Base-by-base conservation (phyloP, 441 rosid species). In the Eutrema salsugineum region DNA sequence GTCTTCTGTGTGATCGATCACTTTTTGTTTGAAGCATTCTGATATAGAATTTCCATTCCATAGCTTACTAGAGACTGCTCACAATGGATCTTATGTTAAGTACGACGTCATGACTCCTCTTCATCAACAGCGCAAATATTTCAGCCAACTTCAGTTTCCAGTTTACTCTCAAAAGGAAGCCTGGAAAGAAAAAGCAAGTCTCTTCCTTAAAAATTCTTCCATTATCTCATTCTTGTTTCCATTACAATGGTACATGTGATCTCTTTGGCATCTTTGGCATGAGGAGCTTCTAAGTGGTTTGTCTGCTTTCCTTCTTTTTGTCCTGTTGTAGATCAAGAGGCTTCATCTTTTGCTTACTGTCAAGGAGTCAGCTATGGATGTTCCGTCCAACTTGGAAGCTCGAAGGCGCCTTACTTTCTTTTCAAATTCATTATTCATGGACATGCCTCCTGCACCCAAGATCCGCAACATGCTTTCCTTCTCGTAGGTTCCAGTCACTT, bases 381-480 rank as follows among this genome's bases (percentile, higher is more conserved):
- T 86, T 28, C 90, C 90, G 1, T 84, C 87, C 59, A 86, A 86
- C 77, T 72, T 86, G 69, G 90, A 86, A 78, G 87, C 90, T 47
- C 78, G 85, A 72, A 80, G 90, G 76, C 90, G 90, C 49, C 82
- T 86, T 56, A 82, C 87, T 51, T 86, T 84, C 83, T 86, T 86
- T 68, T 80, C 85, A 32, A 86, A 86, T 82, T 86, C 90, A 57
- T 59, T 86, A 73, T 86, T 84, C 78, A 86, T 86, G 90, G 87
- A 86, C 43, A 86, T 86, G 90, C 90, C 90, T 42, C 28, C 67
- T 33, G 86, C 90, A 44, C 90, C 90, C 61, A 84, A 86, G 82
- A 85, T 86, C 71, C 86, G 83, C 68, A 86, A 86, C 72, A 86
- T 86, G 90, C 88, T 86, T 71, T 84, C 90, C 47, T 86, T 86